Evolutionary conservation across 805 yeast species (phyloP).

Genomic region (Metschnikowia proteae): DNA sequence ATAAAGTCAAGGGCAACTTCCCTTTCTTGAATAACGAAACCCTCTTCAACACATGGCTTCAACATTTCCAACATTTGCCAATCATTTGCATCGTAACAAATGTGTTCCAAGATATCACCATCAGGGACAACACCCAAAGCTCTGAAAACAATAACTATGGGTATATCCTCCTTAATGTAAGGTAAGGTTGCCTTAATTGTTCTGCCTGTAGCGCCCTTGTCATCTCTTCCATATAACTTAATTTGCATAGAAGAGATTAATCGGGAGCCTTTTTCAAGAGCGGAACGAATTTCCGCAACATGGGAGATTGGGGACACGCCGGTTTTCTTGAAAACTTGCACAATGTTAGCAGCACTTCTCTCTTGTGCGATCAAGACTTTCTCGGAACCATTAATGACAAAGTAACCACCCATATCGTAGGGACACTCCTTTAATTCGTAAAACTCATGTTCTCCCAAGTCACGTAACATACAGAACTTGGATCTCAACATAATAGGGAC

Average conservation of each 20-base stretch:
- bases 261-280: conserved; percentile 95
- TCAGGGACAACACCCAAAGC: conserved; percentile 98
- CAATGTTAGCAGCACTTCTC: conserved; percentile 96
- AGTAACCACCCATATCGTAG: conserved; percentile 99
- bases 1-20: conserved; percentile 97
- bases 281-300: conserved; percentile 94
- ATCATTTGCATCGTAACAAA: conserved; percentile 95
- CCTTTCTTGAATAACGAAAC: conserved; percentile 95
- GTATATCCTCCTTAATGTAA: conserved; percentile 93
- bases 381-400: conserved; percentile 96
- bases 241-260: conserved; percentile 92
- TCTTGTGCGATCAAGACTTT: conserved; percentile 98
- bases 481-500: conserved; percentile 98
- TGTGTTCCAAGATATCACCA: conserved; percentile 97
- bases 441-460: conserved; percentile 85
- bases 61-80: conserved; percentile 99
- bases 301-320: conserved; percentile 96
- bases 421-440: conserved; percentile 98
- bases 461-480: conserved; percentile 89
- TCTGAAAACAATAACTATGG: conserved; percentile 94
- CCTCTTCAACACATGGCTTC: conserved; percentile 99
- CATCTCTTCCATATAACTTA: conserved; percentile 81
- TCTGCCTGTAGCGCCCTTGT: conserved; percentile 62
- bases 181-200: conserved; percentile 96
- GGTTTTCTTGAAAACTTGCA: conserved; percentile 95